Conservation (phyloP, 164 flowering plant species). For the Dillenia suffruticosa region DNA sequence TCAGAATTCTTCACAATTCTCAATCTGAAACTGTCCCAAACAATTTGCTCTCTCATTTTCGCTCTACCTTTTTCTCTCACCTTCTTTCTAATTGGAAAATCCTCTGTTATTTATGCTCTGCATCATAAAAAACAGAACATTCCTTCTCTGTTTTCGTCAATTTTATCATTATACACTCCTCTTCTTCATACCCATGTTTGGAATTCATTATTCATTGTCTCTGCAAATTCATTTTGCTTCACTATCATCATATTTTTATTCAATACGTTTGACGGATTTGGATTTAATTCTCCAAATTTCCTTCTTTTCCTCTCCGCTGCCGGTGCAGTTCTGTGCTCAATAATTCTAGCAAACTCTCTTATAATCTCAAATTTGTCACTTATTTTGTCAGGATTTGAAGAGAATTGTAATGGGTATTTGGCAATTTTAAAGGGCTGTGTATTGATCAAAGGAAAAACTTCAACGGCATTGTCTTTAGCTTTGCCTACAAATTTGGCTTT, state of each 20-base stretch:
- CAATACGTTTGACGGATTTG: conserved; percentile 27
- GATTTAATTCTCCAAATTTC: conserved; percentile 18
- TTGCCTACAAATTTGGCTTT: conserved; percentile 28
- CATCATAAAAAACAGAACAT: conserved; percentile 6
- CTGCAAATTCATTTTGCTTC: conserved; percentile 48
- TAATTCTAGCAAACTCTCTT: conserved; percentile 45
- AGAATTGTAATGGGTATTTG: conserved; percentile 25
- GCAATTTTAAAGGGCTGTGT: conserved; percentile 49
- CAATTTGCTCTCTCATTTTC: conserved; percentile 45
- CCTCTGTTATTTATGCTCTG: conserved; percentile 40
- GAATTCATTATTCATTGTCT: conserved; percentile 33
- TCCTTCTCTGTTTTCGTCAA: conserved; percentile 18
- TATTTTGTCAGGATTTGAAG: conserved; percentile 38
- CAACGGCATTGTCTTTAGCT: conserved; percentile 32
- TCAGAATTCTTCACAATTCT: conserved; percentile 49
- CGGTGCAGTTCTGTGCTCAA: conserved; percentile 44
- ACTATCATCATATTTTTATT: conserved; percentile 32
- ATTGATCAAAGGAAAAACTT: conserved; percentile 26
- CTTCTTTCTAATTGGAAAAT: conserved; percentile 63
- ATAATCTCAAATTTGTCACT: conserved; percentile 46
- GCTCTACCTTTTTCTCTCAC: conserved; percentile 66
- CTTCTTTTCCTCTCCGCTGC: conserved; percentile 28
- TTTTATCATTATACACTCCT: conserved; percentile 16
- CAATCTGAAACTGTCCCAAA: conserved; percentile 63
- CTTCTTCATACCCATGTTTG: conserved; percentile 37